Conservation (phyloP, 2,329 filamentous ascomycete genomes). For the Penicillium sumatraense region DNA sequence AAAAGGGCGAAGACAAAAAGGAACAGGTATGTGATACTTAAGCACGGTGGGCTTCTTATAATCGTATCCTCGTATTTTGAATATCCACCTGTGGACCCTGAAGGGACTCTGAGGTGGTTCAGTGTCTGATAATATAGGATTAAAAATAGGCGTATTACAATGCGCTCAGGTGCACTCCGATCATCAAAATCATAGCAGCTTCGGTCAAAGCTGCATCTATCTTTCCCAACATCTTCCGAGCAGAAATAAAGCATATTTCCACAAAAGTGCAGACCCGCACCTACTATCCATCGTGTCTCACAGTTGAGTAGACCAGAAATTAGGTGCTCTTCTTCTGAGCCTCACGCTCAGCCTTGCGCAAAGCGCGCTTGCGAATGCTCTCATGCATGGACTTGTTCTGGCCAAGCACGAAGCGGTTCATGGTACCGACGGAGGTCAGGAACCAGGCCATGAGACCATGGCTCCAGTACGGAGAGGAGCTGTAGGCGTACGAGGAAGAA, state of each 20-base stretch:
- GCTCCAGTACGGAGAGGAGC: constrained; percentile 90
- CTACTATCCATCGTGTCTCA: background rate
- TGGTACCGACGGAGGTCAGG: constrained; percentile 65
- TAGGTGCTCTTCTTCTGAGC: constrained; percentile 57
- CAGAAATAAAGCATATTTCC: background rate
- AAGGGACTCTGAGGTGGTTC: background rate
- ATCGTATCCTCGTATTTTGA: background rate
- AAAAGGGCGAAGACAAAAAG: background rate
- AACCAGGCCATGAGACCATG: constrained; percentile 89
- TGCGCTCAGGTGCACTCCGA: background rate
- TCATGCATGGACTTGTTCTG: constrained; percentile 75
- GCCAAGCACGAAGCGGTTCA: constrained; percentile 60
- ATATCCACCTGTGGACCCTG: background rate
- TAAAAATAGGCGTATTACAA: background rate
- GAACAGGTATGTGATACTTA: too few species aligned
- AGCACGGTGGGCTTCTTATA: too few species aligned
- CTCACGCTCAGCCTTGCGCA: constrained; percentile 84
- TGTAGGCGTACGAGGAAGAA: constrained; percentile 78
- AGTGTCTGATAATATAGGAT: background rate
- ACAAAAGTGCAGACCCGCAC: background rate
- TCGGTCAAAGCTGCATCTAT: background rate
- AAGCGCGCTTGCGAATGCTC: constrained; percentile 78
- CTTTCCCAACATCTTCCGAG: background rate
- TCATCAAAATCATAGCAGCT: background rate
- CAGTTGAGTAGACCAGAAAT: constrained; percentile 7